These are phyloP conservation scores for Pythium aphanidermatum DNA, from an alignment of 352 stramenopile genomes.

Conservation along the genomic window DNA sequence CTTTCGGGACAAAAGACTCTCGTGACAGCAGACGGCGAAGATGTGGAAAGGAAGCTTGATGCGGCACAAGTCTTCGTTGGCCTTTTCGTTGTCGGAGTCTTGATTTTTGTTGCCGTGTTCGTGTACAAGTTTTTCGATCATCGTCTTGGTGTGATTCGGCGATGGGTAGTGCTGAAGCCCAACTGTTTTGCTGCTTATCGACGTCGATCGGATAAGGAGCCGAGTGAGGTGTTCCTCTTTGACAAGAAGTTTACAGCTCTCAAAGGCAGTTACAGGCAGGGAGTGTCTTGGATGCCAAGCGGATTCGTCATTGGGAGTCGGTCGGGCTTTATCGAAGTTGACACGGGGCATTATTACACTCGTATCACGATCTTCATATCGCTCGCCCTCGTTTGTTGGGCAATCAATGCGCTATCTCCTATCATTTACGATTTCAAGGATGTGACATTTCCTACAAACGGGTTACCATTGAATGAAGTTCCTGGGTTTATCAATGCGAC, in stretches of 20 bases:
- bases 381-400: constrained; percentile 59
- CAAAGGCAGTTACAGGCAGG: constrained; percentile 78
- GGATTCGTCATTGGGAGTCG: constrained; percentile 74
- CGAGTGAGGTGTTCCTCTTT: constrained; percentile 84
- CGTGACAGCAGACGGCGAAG: constrained; percentile 30
- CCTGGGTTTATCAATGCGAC: constrained; percentile 1
- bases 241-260: constrained; percentile 74
- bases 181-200: constrained; percentile 81
- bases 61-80: constrained; percentile 49
- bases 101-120: constrained; percentile 68
- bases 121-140: constrained; percentile 89
- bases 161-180: constrained; percentile 85
- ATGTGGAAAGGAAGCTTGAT: constrained; percentile 46
- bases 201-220: constrained; percentile 63
- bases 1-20: constrained; percentile 58
- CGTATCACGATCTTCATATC: constrained; percentile 58
- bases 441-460: constrained; percentile 25
- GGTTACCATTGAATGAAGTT: constrained; percentile 15
- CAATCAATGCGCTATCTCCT: constrained; percentile 53
- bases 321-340: constrained; percentile 78
- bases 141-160: constrained; percentile 72
- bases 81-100: constrained; percentile 34
- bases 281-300: constrained; percentile 85
- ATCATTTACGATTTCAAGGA: constrained; percentile 55
- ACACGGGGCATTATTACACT: constrained; percentile 85